Conservation (phyloP, 2,329 filamentous ascomycete species). For the Epichloe aotearoae region DNA sequence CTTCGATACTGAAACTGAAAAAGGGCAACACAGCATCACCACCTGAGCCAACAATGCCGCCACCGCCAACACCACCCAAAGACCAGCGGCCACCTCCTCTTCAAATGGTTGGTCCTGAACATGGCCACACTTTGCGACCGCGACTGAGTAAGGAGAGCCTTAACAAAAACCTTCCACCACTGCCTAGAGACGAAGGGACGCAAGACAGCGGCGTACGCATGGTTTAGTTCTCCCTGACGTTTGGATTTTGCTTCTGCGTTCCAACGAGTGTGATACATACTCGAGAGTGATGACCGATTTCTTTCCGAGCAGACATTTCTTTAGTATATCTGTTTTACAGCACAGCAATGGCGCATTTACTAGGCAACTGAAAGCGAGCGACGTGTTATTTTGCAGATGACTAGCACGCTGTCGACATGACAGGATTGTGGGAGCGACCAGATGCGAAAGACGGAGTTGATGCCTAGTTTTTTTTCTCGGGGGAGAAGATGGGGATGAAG, state of each 20-base stretch:
- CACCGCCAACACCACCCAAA: constrained; percentile 24
- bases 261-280: not conserved
- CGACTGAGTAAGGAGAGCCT: constrained; percentile 42
- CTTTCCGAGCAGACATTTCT: not conserved
- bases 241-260: constrained; percentile 10
- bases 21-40: constrained; percentile 18
- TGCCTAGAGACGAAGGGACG: constrained; percentile 28
- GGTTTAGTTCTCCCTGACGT: constrained; percentile 17
- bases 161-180: constrained; percentile 46
- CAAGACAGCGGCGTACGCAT: constrained; percentile 17
- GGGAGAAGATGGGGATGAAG: not conserved
- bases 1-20: constrained; percentile 19
- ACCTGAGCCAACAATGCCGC: constrained; percentile 30
- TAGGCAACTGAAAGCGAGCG: constrained; percentile 2
- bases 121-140: constrained; percentile 28
- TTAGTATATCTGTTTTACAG: constrained; percentile 3
- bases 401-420: not conserved
- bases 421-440: not conserved
- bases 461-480: not conserved
- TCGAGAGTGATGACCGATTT: not conserved
- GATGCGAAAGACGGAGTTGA: not conserved
- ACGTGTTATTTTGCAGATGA: constrained; percentile 5
- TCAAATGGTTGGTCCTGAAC: constrained; percentile 30
- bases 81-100: constrained; percentile 6
- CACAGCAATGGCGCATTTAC: constrained; percentile 2